Percentiles rank a stretch among this genome's conserved stretches.
Conservation (phyloP, 345 rosid species). For the Populus tremula region DNA sequence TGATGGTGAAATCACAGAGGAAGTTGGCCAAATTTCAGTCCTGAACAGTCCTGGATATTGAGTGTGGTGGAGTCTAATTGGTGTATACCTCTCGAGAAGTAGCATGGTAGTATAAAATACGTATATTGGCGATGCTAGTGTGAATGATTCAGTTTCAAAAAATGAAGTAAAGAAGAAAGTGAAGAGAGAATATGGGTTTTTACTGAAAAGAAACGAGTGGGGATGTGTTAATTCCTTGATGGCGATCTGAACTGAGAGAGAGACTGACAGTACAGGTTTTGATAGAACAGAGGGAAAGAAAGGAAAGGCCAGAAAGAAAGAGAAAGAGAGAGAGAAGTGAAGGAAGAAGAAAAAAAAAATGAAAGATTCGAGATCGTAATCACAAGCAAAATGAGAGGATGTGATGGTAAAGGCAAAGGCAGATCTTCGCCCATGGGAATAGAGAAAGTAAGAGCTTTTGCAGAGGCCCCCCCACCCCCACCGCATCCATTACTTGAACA, state of each 20-base stretch:
- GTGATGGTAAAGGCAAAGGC: slow-evolving; percentile 31
- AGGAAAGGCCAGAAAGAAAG: background rate
- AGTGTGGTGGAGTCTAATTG: background rate
- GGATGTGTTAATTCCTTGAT: slow-evolving; percentile 35
- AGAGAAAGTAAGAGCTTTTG: slow-evolving; percentile 53
- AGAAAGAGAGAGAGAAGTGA: background rate
- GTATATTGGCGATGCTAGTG: background rate
- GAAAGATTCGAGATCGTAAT: slow-evolving; percentile 54
- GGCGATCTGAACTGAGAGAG: slow-evolving; percentile 20
- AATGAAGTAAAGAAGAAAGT: background rate
- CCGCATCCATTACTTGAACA: slow-evolving; percentile 19
- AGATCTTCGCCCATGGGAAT: slow-evolving; percentile 51
- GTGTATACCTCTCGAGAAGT: background rate
- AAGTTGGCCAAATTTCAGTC: background rate
- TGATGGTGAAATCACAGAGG: background rate
- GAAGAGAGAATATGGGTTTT: background rate
- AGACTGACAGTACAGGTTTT: slow-evolving; percentile 18
- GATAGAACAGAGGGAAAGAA: slow-evolving; percentile 2
- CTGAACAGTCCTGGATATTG: background rate
- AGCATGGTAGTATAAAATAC: background rate
- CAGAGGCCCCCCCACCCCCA: slow-evolving; percentile 3
- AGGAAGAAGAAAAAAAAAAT: slow-evolving; percentile 15
- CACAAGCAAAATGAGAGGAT: slow-evolving; percentile 39
- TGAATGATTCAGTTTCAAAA: background rate
- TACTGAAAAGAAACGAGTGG: slow-evolving; percentile 30